Evolutionary conservation across 2,329 filamentous ascomycete genomes (phyloP).

Genomic region (Fusarium papillatum): DNA sequence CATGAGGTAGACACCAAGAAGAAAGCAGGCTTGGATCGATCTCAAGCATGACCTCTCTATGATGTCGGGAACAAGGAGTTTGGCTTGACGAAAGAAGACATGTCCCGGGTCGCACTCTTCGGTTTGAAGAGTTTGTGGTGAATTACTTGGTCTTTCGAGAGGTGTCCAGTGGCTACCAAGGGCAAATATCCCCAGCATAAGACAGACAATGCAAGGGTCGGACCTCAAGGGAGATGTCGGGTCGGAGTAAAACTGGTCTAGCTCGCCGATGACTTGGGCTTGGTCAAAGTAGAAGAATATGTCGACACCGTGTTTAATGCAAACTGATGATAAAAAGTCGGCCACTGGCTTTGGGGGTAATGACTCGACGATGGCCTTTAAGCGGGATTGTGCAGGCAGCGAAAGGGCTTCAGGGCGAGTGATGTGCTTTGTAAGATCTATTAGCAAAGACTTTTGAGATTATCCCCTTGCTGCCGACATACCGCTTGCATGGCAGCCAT

Average conservation of each 20-base stretch:
- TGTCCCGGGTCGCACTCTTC: constrained; percentile 44
- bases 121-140: background rate
- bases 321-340: constrained; percentile 46
- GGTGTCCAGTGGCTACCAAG: constrained; percentile 52
- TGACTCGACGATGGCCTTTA: constrained; percentile 37
- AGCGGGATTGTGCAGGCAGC: constrained; percentile 32
- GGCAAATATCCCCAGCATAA: constrained; percentile 44
- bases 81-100: constrained; percentile 47
- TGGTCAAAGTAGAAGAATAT: constrained; percentile 49
- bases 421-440: constrained; percentile 14
- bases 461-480: background rate
- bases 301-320: constrained; percentile 44
- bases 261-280: constrained; percentile 37
- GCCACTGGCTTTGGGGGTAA: constrained; percentile 45
- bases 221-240: constrained; percentile 28
- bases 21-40: constrained; percentile 49
- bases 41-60: constrained; percentile 49
- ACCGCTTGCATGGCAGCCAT: constrained; percentile 38
- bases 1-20: constrained; percentile 52
- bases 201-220: constrained; percentile 44
- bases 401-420: constrained; percentile 22
- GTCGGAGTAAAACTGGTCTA: constrained; percentile 44
- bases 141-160: constrained; percentile 42
- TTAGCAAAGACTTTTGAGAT: background rate
- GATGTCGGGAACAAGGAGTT: constrained; percentile 48